phyloP scores from a whole-genome alignment of 2,329 filamentous ascomycete species.

The Nemania sp. region DNA sequence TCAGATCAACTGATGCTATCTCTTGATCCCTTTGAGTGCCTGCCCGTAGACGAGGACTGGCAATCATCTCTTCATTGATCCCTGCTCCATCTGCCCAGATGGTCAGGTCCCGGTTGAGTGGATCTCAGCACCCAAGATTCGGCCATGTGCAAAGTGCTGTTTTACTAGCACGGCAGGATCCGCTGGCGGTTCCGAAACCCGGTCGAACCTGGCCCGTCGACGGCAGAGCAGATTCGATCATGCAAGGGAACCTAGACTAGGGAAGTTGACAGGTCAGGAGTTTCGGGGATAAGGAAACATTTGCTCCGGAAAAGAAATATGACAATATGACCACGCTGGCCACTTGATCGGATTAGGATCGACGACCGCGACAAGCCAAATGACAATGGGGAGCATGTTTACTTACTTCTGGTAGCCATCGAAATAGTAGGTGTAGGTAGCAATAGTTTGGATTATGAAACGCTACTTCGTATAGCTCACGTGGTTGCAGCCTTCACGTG shows the following conservation, averaged over 20 bases:
- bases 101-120: slow-evolving; percentile 11
- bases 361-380: slow-evolving; percentile 4
- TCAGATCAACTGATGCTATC: slow-evolving; percentile 8
- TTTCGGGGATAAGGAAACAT: slow-evolving; percentile 5
- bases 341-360: slow-evolving; percentile 19
- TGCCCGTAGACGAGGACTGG: slow-evolving; percentile 8
- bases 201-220: slow-evolving; percentile 5
- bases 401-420: not conserved
- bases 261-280: slow-evolving; percentile 12
- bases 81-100: not conserved
- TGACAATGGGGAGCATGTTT: not conserved
- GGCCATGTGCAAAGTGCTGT: slow-evolving; percentile 13
- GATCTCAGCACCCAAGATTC: slow-evolving; percentile 2
- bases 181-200: slow-evolving; percentile 8
- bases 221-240: slow-evolving; percentile 8
- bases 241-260: not conserved
- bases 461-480: slow-evolving; percentile 11
- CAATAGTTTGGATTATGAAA: no score
- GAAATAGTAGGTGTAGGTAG: no score
- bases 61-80: slow-evolving; percentile 3
- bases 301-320: slow-evolving; percentile 1
- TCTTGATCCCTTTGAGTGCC: slow-evolving; percentile 12
- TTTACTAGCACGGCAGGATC: slow-evolving; percentile 1
- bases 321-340: slow-evolving; percentile 9
- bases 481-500: slow-evolving; percentile 25